phyloP scores from a whole-genome alignment of 257 asterid species.

The Pogostemon cablin region DNA sequence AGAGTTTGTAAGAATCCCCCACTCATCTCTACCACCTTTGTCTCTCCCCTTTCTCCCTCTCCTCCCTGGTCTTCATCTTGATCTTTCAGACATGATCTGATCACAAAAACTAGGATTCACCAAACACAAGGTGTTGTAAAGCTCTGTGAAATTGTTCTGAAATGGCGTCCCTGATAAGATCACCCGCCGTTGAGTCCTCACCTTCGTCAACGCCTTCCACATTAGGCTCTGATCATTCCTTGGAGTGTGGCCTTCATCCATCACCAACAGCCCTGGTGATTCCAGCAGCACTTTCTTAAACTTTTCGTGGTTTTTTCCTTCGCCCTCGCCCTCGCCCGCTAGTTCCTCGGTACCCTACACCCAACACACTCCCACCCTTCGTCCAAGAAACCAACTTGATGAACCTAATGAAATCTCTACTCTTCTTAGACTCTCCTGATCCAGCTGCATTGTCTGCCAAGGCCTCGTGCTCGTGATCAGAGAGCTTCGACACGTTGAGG shows the following conservation, averaged over 20 bases:
- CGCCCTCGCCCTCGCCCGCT: slow-evolving; percentile 34
- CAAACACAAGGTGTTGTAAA: slow-evolving; percentile 63
- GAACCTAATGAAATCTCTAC: slow-evolving; percentile 32
- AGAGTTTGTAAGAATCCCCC: slow-evolving; percentile 44
- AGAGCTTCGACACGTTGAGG: slow-evolving; percentile 46
- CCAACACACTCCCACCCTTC: slow-evolving; percentile 54
- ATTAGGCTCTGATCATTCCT: slow-evolving; percentile 53
- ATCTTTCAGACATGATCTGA: neutral
- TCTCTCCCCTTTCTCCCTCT: slow-evolving; percentile 16
- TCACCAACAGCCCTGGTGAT: slow-evolving; percentile 57
- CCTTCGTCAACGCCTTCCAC: slow-evolving; percentile 61
- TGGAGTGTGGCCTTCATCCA: slow-evolving; percentile 91
- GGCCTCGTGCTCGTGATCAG: slow-evolving; percentile 36
- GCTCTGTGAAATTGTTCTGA: slow-evolving; percentile 70
- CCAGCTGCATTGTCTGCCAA: slow-evolving; percentile 2
- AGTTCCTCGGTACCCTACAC: slow-evolving; percentile 59
- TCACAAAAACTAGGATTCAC: slow-evolving; percentile 58
- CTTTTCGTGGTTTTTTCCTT: slow-evolving; percentile 16
- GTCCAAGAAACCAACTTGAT: slow-evolving; percentile 62
- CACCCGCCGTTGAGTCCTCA: slow-evolving; percentile 57
- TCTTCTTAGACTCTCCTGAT: neutral
- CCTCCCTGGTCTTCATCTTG: slow-evolving; percentile 3
- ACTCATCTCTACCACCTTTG: slow-evolving; percentile 33
- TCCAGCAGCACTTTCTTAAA: slow-evolving; percentile 56
- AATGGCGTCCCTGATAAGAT: slow-evolving; percentile 88